phyloP scores from a whole-genome alignment of 169 alveolate species.

The Plasmodium gaboni region DNA sequence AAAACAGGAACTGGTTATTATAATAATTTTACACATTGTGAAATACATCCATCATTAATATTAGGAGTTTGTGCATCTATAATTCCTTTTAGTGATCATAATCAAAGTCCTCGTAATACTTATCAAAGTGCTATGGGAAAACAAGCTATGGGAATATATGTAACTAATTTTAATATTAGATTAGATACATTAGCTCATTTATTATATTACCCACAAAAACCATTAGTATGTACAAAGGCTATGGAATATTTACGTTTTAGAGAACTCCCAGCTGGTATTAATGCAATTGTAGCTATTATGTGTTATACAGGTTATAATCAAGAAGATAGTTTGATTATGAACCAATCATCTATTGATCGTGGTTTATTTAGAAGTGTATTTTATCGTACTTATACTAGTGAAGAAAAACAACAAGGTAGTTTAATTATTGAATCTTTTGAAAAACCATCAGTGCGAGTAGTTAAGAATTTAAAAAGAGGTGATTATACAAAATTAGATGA shows the following conservation, averaged over 20 bases:
- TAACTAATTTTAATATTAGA: conserved; percentile 97
- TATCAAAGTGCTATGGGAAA: conserved; percentile 99
- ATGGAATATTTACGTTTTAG: conserved; percentile 98
- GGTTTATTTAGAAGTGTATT: conserved; percentile 99
- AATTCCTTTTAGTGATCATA: conserved; percentile 99
- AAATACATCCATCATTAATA: conserved; percentile 99
- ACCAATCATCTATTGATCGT: conserved; percentile 97
- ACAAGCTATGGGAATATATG: conserved; percentile 99
- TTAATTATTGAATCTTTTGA: conserved; percentile 94
- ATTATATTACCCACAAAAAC: conserved; percentile 99
- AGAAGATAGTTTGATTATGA: conserved; percentile 99
- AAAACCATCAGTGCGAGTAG: conserved; percentile 90
- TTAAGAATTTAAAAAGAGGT: conserved; percentile 93
- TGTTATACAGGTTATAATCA: conserved; percentile 99
- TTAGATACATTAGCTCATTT: conserved; percentile 99
- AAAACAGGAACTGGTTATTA: conserved; percentile 87
- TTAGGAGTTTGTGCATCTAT: conserved; percentile 99
- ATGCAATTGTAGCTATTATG: conserved; percentile 98
- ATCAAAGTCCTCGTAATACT: conserved; percentile 99
- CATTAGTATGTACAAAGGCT: conserved; percentile 98
- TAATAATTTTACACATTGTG: conserved; percentile 99
- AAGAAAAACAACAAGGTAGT: conserved; percentile 94
- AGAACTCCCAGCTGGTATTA: conserved; percentile 99
- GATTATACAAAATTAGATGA: conserved; percentile 96
- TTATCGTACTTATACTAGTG: conserved; percentile 97